A percentile compares a stretch with the other conserved stretches of the same genome.
These are phyloP conservation scores for Macadamia integrifolia DNA, from an alignment of 164 flowering plant species.

Conservation along the genomic window DNA sequence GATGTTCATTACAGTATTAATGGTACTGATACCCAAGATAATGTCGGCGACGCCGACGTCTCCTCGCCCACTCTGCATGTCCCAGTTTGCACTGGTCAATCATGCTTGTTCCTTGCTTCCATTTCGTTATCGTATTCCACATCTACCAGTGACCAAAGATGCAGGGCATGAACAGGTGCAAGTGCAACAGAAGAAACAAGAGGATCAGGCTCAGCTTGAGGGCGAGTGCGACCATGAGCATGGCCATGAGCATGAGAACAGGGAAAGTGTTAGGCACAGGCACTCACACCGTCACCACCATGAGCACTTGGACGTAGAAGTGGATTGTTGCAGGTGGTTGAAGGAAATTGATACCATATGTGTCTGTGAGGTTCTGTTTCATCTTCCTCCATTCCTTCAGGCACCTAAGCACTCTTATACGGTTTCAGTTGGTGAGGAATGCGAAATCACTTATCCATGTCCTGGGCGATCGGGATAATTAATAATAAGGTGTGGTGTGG, in stretches of 20 bases:
- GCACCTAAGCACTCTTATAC: constrained; percentile 18
- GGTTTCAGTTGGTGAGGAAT: constrained; percentile 4
- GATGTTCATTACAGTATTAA: not conserved
- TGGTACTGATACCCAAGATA: constrained; percentile 3
- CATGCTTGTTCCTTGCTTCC: constrained; percentile 24
- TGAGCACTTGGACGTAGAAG: not conserved
- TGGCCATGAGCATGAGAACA: too few relatives aligned
- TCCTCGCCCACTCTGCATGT: constrained; percentile 14
- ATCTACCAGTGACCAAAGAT: constrained; percentile 3
- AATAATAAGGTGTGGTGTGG: too few relatives aligned
- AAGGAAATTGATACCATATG: not conserved
- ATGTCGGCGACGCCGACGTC: constrained; percentile 1
- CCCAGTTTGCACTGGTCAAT: constrained; percentile 21
- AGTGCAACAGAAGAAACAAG: not conserved
- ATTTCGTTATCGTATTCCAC: not conserved
- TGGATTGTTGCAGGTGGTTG: constrained; percentile 1
- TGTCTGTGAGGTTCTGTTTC: constrained; percentile 21
- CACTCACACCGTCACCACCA: not conserved
- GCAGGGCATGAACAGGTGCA: not conserved
- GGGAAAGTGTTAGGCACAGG: not conserved
- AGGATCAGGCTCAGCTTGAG: not conserved
- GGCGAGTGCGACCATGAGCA: not conserved
- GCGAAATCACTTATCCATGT: constrained; percentile 13
- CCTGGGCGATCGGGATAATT: not conserved
- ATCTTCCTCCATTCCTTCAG: constrained; percentile 18